Evolutionary conservation across 768 basidiomycete genomes (phyloP).

Genomic region (Leccinum boreale): DNA sequence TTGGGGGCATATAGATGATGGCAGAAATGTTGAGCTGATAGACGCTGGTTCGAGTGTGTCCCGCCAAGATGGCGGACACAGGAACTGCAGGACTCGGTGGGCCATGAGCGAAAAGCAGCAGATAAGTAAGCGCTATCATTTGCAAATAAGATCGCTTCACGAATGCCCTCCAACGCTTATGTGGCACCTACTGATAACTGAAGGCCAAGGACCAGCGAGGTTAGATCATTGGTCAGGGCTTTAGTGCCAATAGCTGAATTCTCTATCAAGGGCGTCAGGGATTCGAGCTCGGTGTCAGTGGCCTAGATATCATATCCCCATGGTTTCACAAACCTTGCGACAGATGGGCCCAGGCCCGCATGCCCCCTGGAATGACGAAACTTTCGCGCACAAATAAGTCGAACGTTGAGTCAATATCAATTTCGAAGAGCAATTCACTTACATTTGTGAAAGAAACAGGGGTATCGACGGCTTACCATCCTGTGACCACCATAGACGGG

Average conservation of each 20-base stretch:
- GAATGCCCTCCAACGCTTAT: background rate
- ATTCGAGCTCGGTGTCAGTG: background rate
- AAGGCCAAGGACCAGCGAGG: background rate
- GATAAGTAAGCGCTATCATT: background rate
- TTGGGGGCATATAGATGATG: background rate
- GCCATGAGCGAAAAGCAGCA: background rate
- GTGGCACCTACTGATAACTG: background rate
- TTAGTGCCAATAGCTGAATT: background rate
- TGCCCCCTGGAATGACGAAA: background rate
- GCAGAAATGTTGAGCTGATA: background rate
- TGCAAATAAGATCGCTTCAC: background rate
- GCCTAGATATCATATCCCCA: background rate
- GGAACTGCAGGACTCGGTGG: background rate
- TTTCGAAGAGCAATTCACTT: background rate
- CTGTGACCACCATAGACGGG: too few species aligned
- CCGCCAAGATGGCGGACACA: background rate
- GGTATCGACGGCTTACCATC: background rate
- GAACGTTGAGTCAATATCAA: background rate
- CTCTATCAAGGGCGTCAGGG: background rate
- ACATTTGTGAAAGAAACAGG: background rate
- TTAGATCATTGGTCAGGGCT: background rate
- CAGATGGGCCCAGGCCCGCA: too few species aligned
- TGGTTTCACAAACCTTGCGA: background rate
- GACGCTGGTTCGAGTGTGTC: background rate
- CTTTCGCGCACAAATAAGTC: background rate